A percentile compares a stretch with the other conserved stretches of the same genome.
Conservation (phyloP, 768 basidiomycete genomes). For the Obba rivulosa region DNA sequence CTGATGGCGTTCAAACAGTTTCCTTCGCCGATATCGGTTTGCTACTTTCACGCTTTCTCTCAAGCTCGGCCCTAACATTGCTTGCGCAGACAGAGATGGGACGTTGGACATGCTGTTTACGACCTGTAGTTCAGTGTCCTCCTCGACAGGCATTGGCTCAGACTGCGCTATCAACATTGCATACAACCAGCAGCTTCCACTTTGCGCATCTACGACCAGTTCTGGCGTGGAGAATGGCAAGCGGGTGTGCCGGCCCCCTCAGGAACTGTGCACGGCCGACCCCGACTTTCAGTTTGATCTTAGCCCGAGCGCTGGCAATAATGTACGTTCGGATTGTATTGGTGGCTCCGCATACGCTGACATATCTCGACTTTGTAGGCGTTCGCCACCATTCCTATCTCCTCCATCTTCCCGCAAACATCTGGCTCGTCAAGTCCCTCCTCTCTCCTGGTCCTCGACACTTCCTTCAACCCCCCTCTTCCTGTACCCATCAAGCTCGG, state of each 20-base stretch:
- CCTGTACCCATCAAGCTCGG: constrained; percentile 80
- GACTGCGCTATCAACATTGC: constrained; percentile 86
- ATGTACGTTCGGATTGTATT: constrained; percentile 32
- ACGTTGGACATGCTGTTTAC: constrained; percentile 94
- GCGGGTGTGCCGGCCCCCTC: constrained; percentile 65
- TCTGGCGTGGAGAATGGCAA: constrained; percentile 44
- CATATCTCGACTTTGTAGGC: constrained; percentile 35
- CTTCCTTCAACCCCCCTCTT: constrained; percentile 55
- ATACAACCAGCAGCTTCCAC: constrained; percentile 85
- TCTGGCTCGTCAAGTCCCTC: constrained; percentile 23
- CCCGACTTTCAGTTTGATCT: constrained; percentile 76
- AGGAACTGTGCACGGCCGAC: constrained; percentile 80
- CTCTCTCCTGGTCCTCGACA: constrained; percentile 68
- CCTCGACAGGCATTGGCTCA: constrained; percentile 62
- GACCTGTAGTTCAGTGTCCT: constrained; percentile 70
- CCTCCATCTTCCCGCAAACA: constrained; percentile 46
- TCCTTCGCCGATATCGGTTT: constrained; percentile 89
- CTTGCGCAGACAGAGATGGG: constrained; percentile 81
- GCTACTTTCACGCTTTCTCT: not conserved
- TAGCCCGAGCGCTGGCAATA: constrained; percentile 40
- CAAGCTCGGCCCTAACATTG: constrained; percentile 4
- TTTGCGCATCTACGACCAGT: constrained; percentile 61
- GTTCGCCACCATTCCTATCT: constrained; percentile 62
- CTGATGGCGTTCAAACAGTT: constrained; percentile 70
- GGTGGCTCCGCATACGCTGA: not conserved